Conservation (phyloP, 306 rosid genomes). For the Pyrus pyrifolia region DNA sequence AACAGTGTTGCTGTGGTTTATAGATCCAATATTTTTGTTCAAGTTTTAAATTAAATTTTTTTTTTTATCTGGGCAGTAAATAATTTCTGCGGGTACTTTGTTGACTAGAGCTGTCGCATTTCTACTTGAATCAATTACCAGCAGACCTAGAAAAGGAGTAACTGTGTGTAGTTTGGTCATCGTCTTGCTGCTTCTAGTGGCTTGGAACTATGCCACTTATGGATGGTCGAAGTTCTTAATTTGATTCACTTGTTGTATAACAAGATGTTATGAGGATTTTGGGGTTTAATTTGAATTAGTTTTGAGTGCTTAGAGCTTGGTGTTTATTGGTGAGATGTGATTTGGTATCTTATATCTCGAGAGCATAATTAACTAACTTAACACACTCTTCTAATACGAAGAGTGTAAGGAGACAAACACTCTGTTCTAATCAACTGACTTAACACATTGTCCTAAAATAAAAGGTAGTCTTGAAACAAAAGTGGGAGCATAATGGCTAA, state of each 20-base stretch:
- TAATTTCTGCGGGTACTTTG: conserved; percentile 15
- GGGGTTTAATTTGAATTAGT: too few relatives aligned
- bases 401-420: too few relatives aligned
- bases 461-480: too few relatives aligned
- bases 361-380: too few relatives aligned
- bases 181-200: background rate
- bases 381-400: too few relatives aligned
- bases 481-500: too few relatives aligned
- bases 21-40: too few relatives aligned
- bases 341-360: background rate
- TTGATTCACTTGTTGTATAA: background rate
- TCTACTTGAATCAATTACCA: background rate
- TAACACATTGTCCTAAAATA: too few relatives aligned
- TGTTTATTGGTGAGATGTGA: background rate
- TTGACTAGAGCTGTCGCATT: conserved; percentile 12
- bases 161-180: background rate
- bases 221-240: background rate
- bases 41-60: too few relatives aligned
- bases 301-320: background rate
- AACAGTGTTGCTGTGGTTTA: too few relatives aligned
- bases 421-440: too few relatives aligned
- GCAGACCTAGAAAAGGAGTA: background rate
- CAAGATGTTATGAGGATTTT: background rate
- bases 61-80: conserved; percentile 20
- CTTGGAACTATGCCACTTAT: background rate